These are phyloP conservation scores for Viola odorata DNA, from an alignment of 345 rosid genomes.

Conservation along the genomic window DNA sequence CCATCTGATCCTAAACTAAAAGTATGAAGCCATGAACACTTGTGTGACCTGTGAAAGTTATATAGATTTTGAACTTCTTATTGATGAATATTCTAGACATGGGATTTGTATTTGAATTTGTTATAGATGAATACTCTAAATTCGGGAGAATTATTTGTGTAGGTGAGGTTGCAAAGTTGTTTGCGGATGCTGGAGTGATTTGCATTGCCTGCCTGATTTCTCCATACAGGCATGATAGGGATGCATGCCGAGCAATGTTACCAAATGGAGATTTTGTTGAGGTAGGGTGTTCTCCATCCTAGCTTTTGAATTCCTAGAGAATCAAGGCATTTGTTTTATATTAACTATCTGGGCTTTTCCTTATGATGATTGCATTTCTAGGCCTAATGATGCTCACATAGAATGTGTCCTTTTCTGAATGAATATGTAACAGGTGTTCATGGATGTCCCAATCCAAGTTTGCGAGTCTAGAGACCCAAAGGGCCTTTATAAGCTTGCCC, in stretches of 20 bases:
- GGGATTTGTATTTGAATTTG: too few species aligned
- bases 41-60: too few species aligned
- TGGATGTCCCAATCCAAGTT: constrained; percentile 28
- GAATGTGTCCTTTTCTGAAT: not conserved
- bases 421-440: constrained; percentile 17
- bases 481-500: constrained; percentile 30
- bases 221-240: constrained; percentile 22
- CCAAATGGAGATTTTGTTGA: constrained; percentile 21
- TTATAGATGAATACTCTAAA: too few species aligned
- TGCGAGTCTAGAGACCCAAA: constrained; percentile 30
- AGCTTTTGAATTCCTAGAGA: not conserved
- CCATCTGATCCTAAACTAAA: too few species aligned
- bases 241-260: constrained; percentile 20
- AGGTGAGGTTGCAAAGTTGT: constrained; percentile 23
- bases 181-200: constrained; percentile 18
- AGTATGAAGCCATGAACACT: too few species aligned
- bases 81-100: too few species aligned
- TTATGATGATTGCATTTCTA: not conserved
- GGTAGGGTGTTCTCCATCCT: constrained; percentile 9
- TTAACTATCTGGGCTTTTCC: not conserved
- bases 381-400: not conserved
- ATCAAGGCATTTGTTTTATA: not conserved
- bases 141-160: not conserved
- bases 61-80: too few species aligned
- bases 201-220: constrained; percentile 27